Percentiles rank a stretch among this genome's conserved stretches.
These are phyloP conservation scores for Rhizopus stolonifer DNA, from an alignment of 371 early-diverging fungal species.

Conservation along the genomic window DNA sequence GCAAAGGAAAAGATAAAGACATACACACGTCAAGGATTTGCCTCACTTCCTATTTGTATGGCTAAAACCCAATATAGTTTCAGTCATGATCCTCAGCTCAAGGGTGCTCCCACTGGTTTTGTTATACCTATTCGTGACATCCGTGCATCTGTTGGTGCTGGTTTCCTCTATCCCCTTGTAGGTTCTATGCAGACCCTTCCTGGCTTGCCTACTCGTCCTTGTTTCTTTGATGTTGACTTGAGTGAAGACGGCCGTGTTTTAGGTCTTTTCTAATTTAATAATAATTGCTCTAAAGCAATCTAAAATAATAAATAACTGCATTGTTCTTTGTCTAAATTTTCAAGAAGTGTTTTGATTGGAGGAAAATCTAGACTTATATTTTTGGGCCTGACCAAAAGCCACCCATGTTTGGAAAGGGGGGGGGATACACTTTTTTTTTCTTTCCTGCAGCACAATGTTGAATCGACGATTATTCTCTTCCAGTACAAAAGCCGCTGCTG, in stretches of 20 bases:
- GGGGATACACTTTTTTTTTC: not conserved
- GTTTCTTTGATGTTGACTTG: constrained; percentile 95
- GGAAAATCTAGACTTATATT: not conserved
- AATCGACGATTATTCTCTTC: constrained; percentile 36
- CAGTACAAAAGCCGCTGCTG: constrained; percentile 28
- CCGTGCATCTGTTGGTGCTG: constrained; percentile 94
- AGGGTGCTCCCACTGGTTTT: constrained; percentile 93
- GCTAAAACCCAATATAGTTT: constrained; percentile 95
- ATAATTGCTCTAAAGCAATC: too few species aligned
- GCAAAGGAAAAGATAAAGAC: constrained; percentile 81
- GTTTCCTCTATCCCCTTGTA: constrained; percentile 93
- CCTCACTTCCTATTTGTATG: constrained; percentile 93
- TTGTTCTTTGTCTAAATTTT: too few species aligned
- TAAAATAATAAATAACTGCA: too few species aligned
- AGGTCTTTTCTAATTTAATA: constrained; percentile 90
- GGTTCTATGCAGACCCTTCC: constrained; percentile 97
- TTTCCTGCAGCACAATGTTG: constrained; percentile 19
- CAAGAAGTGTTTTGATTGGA: not conserved
- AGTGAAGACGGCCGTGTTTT: constrained; percentile 84
- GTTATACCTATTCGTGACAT: constrained; percentile 92
- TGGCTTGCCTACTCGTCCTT: constrained; percentile 96
- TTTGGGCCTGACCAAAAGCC: not conserved
- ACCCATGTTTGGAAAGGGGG: constrained; percentile 3
- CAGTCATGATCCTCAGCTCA: constrained; percentile 87
- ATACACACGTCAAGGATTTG: constrained; percentile 85